Conservation (phyloP, 2,329 filamentous ascomycete species). For the Pseudogymnoascus sp. region DNA sequence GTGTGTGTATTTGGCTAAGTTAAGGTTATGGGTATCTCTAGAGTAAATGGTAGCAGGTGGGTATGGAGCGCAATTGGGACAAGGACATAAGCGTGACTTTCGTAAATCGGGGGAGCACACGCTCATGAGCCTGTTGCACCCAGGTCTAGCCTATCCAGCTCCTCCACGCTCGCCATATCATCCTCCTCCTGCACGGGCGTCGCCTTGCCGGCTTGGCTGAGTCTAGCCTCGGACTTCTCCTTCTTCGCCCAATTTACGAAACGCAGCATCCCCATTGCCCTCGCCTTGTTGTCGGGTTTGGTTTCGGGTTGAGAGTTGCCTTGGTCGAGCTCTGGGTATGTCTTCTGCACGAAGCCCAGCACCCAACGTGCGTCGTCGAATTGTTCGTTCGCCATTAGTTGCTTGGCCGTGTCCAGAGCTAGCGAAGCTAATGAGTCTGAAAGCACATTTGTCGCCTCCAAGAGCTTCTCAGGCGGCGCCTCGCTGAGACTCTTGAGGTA, state of each 20-base stretch:
- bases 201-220: slow-evolving; percentile 45
- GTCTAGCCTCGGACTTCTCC: background rate
- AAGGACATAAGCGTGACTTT: background rate
- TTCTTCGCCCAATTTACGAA: slow-evolving; percentile 10
- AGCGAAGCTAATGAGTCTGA: slow-evolving; percentile 10
- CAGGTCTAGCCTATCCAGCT: background rate
- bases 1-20: background rate
- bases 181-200: slow-evolving; percentile 14
- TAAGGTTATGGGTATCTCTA: background rate
- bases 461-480: slow-evolving; percentile 11
- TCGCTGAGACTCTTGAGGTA: slow-evolving; percentile 3
- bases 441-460: background rate
- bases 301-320: slow-evolving; percentile 15
- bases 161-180: background rate
- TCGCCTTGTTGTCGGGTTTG: slow-evolving; percentile 20
- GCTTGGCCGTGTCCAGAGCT: slow-evolving; percentile 21
- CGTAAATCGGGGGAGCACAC: background rate
- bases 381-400: slow-evolving; percentile 19
- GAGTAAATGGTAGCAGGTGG: background rate
- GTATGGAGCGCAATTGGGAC: background rate
- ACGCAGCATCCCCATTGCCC: slow-evolving; percentile 23
- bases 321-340: slow-evolving; percentile 20
- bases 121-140: background rate
- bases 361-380: slow-evolving; percentile 22
- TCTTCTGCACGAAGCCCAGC: slow-evolving; percentile 21